Conservation (phyloP, 352 stramenopile species). For the Globisporangium irregulare region DNA sequence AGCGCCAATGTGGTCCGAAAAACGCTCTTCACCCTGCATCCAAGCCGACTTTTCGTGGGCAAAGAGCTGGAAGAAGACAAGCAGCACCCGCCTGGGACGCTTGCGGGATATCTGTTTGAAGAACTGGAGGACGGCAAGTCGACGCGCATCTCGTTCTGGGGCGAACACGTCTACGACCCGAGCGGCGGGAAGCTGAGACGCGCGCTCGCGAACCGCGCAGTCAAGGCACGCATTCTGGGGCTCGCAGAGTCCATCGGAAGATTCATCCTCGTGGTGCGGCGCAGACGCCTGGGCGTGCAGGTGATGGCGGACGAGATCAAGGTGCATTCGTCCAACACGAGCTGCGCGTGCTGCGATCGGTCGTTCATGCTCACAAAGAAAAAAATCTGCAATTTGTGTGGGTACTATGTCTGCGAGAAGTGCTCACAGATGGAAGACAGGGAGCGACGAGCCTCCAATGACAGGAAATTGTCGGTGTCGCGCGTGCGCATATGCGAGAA, state of each 20-base stretch:
- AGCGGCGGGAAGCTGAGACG: neutral
- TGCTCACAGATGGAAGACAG: conserved; percentile 15
- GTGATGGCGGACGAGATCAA: conserved; percentile 13
- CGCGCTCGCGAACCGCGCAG: neutral
- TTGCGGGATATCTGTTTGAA: conserved; percentile 39
- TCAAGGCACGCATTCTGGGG: conserved; percentile 2
- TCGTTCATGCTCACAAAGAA: conserved; percentile 14
- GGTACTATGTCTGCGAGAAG: conserved; percentile 17
- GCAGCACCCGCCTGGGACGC: neutral
- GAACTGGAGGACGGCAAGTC: conserved; percentile 27
- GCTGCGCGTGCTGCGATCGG: conserved; percentile 11
- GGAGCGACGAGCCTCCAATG: neutral
- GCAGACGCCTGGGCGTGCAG: conserved; percentile 14
- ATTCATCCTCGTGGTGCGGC: conserved; percentile 8
- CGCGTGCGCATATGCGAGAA: conserved; percentile 13
- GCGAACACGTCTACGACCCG: conserved; percentile 21
- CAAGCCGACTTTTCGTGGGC: neutral
- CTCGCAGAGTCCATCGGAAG: conserved; percentile 7
- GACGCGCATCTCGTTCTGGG: conserved; percentile 44
- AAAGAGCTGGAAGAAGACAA: neutral
- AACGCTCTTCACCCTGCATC: conserved; percentile 10
- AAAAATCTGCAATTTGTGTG: conserved; percentile 14
- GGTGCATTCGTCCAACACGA: conserved; percentile 13
- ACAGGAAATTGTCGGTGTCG: neutral
- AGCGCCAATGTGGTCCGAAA: conserved; percentile 10